Base-by-base conservation (phyloP, 805 yeast species). In the Candida adriatica region DNA sequence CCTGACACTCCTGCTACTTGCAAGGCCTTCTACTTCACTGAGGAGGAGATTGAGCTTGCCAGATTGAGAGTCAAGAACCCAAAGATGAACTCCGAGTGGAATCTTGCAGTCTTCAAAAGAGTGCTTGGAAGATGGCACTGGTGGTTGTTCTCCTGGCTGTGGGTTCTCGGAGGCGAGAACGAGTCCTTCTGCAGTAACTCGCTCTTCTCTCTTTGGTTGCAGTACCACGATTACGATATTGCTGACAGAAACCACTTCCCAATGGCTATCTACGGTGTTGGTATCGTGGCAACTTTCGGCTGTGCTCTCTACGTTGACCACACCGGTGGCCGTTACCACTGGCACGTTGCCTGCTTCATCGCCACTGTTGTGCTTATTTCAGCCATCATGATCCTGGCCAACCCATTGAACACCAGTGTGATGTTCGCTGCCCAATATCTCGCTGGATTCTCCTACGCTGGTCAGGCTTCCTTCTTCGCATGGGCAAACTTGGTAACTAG, bases 401-500 rank as follows among this genome's bases (percentile, higher is more conserved):
- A 53, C 11, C 78, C 79, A 4, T 34, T 61, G n/a, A 44, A 47
- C 8, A 52, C 58, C 8, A 30, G 46, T 1, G 53, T 55, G 3
- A 68, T 69, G 39, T 73, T 72, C 46, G 61, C 68, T 13, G 75
- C 78, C 2, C 79, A 73, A 33, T 74, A 73, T 40, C 34, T 73
- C 2, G 62, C 75, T 23, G 80, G 79, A 9, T 45, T 67, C 13
- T 49, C 75, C 0, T 73, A 67, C 42, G 73, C 79, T 18, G 79
- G 77, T 5, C 81, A 75, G 41, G 70, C 82, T 0, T 62, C 68
- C 0, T 70, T 70, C 50, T 70, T 76, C 31, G 71, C 80, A 0
- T 75, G 82, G 81, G 79, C 79, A 4, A 75, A 75, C 43, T 58
- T 72, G 30, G 70, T 73, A 1, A 70, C 78, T 37, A 63, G 68